Base-by-base conservation (phyloP, 1,284 basidiomycete species). In the Trametes versicolor region DNA sequence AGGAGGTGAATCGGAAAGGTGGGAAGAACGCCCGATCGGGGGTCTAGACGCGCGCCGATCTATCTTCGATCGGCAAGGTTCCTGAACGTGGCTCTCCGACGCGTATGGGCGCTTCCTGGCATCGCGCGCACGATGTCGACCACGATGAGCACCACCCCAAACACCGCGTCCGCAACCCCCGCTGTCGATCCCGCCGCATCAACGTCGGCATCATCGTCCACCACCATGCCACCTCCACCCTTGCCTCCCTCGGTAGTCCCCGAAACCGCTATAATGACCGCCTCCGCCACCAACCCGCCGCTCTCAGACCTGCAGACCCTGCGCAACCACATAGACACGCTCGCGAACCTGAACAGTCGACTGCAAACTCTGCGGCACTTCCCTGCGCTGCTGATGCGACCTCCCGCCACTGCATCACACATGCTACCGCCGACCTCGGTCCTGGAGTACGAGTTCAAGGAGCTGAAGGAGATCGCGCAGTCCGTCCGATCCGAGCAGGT, bases 401-500 rank as follows among this genome's bases (percentile, higher is more conserved):
- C 70, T 21, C 69, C 70, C 19, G 50, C 63, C 19, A 50, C 63
- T 9, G 66, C 55, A 21, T 32, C 68, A 32, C 66, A 64, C 43
- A 52, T 59, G 17, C 56, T 65, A 2, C 50, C 67, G 15, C 72
- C 66, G 60, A 21, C 66, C 12, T 56, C 65, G n/a, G 64, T 67
- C n/a, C 61, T 74, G 21, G 64, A 66, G 7, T 66, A 73, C 15
- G 71, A 73, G 29, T 73, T 75, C 39, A 55, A 70, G 64, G 75
- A 81, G 32, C 65, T 89, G 52, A 83, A 80, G 60, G 81, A 82
- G 7, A 78, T 89, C 62, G 72, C 75, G 17, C 83, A 85, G 4
- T 71, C 74, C 17, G 69, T 88, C 10, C 75, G 79, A 37, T 83
- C 83, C 6, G 82, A 84, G 51, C 75, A 77, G 2, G 79, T 87